Evolutionary conservation across 768 basidiomycete species (phyloP), one percentile per base, ranked within the genome.

Genomic region (Nidularia sp.): DNA sequence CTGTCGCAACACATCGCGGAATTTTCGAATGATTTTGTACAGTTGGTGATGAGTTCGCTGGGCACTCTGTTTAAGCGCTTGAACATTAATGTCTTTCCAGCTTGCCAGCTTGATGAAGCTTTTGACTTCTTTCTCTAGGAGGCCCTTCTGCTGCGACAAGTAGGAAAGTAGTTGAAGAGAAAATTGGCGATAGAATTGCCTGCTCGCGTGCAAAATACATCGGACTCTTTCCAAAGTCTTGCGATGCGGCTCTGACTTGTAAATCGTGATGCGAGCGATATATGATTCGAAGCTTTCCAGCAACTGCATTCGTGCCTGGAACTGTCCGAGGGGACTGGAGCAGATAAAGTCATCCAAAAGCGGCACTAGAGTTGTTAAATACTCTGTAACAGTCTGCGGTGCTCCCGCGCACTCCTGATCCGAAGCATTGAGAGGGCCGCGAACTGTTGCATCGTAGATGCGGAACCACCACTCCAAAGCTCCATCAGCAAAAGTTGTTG

Each of bases 81-180:
- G 87, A 7, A 98, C 89, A 61, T 98, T 99, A 63, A 94, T 74
- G 62, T 99, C 97, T 67, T 90, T 97, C 97, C 97, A 98, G 62
- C 94, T 98, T 1, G 97, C 97, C 44, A 99, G 76, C 66, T 94
- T 96, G 74, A 98, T 87, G 63, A 93, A 86, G 43, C 80, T 84
- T 53, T 77, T 81, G 48, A 98, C 79, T 51, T 95, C 89, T 59
- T 84, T 88, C 68, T 98, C 93, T 33, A 97, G 65, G 0, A 59
- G 61, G 0, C 66, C 67, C 47, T 86, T 80, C 62, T 90, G 85
- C 13, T 76, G 66, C 2, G 63, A 58, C 31, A 97, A 69, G n/a
- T 72, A 73, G 2, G 68, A 60, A 2, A 67, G 60, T 31, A 94
- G 64, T 9, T 69, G 62, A 0, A 69, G 57, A 13, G 73, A 63